These are phyloP conservation scores for Calonectria pauciramosa DNA, from an alignment of 2,329 filamentous ascomycete species.

Conservation along the genomic window DNA sequence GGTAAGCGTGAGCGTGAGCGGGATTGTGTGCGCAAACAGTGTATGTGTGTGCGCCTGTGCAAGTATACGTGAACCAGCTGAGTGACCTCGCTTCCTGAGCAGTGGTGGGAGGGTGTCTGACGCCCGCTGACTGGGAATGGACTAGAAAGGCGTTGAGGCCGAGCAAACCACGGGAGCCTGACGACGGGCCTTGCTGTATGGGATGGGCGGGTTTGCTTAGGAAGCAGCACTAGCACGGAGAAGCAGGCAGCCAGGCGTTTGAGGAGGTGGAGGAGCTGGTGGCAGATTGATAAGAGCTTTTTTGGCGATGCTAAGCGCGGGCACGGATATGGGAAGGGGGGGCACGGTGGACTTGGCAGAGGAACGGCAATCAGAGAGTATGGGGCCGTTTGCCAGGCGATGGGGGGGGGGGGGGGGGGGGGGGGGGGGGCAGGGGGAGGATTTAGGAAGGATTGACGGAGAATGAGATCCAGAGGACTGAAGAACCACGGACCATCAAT, in stretches of 20 bases:
- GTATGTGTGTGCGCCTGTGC: neutral
- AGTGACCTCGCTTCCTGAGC: constrained; percentile 11
- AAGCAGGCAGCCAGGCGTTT: constrained; percentile 9
- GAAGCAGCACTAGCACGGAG: constrained; percentile 16
- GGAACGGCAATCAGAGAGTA: constrained; percentile 13
- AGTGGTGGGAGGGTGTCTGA: constrained; percentile 23
- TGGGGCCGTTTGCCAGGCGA: constrained; percentile 13
- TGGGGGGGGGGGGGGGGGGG: neutral
- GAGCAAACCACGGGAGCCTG: constrained; percentile 16
- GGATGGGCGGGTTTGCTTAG: constrained; percentile 15
- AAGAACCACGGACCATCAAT: constrained; percentile 24
- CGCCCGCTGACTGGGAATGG: constrained; percentile 22
- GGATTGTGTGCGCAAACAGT: constrained; percentile 1
- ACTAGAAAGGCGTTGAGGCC: constrained; percentile 14
- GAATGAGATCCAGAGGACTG: neutral
- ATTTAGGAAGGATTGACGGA: constrained; percentile 6
- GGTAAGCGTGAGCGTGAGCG: constrained; percentile 22
- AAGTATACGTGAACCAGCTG: constrained; percentile 13
- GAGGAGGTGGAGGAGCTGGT: constrained; percentile 7
- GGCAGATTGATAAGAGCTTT: constrained; percentile 30
- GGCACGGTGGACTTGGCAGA: constrained; percentile 16
- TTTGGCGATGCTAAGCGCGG: constrained; percentile 12
- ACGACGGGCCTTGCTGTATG: constrained; percentile 10
- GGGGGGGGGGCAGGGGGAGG: neutral
- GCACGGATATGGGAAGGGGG: constrained; percentile 12